These are phyloP conservation scores for Trypanosoma conorhini DNA, from an alignment of 208 protist species.

Conservation along the genomic window DNA sequence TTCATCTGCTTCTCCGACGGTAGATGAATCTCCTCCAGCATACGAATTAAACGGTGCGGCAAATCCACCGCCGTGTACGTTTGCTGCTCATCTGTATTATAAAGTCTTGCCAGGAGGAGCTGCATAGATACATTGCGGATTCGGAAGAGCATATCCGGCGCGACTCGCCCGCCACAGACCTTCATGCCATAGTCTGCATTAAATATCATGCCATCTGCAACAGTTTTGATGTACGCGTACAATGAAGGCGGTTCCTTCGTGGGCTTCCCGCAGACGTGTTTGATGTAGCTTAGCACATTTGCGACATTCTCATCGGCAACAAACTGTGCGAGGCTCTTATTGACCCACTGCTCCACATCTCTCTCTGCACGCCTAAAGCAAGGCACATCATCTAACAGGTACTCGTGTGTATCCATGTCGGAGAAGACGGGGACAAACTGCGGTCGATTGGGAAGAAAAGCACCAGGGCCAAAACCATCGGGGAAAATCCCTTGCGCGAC, in stretches of 20 bases:
- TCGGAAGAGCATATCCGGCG: constrained; percentile 47
- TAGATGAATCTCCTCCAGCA: constrained; percentile 48
- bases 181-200: constrained; percentile 68
- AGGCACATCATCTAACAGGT: constrained; percentile 83
- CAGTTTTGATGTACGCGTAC: constrained; percentile 77
- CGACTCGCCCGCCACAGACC: constrained; percentile 48
- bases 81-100: constrained; percentile 84
- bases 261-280: constrained; percentile 55
- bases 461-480: constrained; percentile 72
- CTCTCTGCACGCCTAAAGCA: constrained; percentile 78
- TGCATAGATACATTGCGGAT: constrained; percentile 72
- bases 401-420: constrained; percentile 89
- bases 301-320: constrained; percentile 42
- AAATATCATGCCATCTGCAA: constrained; percentile 82
- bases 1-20: constrained; percentile 41
- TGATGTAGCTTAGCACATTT: constrained; percentile 43
- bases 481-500: constrained; percentile 78
- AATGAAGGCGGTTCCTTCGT: constrained; percentile 22
- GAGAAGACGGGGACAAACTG: constrained; percentile 87
- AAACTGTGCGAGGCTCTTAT: constrained; percentile 41
- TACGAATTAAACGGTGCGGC: constrained; percentile 54
- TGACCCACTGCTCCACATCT: constrained; percentile 70
- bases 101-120: constrained; percentile 75
- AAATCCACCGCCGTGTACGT: constrained; percentile 84
- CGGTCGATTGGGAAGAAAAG: constrained; percentile 64